These are phyloP conservation scores for Cladophialophora carrionii DNA, from an alignment of 2,329 filamentous ascomycete species.

Conservation along the genomic window DNA sequence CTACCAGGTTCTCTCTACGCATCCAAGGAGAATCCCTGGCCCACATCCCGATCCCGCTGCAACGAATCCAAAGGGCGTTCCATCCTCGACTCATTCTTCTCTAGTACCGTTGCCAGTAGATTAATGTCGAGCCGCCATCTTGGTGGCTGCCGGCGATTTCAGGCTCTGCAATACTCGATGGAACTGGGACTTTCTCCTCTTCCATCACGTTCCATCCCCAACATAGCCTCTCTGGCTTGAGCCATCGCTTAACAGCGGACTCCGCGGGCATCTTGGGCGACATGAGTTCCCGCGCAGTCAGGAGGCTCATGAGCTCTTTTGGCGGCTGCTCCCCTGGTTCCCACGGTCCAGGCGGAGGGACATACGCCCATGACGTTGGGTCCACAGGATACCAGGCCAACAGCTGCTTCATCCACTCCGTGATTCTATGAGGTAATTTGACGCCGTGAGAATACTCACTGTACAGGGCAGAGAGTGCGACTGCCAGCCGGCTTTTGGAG, in stretches of 20 bases:
- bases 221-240: constrained; percentile 40
- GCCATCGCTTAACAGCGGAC: constrained; percentile 30
- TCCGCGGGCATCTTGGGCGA: constrained; percentile 25
- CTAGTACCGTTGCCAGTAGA: constrained; percentile 32
- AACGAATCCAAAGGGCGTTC: neutral
- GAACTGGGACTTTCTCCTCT: constrained; percentile 42
- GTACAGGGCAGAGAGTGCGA: constrained; percentile 36
- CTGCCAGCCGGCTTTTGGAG: constrained; percentile 30
- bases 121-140: constrained; percentile 14
- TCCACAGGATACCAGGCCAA: constrained; percentile 39
- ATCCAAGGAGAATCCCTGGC: neutral
- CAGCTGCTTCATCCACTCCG: constrained; percentile 42
- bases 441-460: constrained; percentile 31
- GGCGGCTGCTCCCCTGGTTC: constrained; percentile 35
- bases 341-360: constrained; percentile 36
- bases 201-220: constrained; percentile 51
- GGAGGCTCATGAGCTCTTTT: constrained; percentile 31
- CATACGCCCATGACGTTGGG: constrained; percentile 41
- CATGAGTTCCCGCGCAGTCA: constrained; percentile 26
- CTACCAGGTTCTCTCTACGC: neutral
- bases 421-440: constrained; percentile 43
- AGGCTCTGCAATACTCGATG: constrained; percentile 21
- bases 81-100: neutral
- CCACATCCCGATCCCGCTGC: neutral
- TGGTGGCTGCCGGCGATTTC: neutral